Evolutionary conservation across 495 filamentous ascomycete genomes (phyloP), one percentile per base, ranked within the genome.

Genomic region (Penicillium coprophilum): DNA sequence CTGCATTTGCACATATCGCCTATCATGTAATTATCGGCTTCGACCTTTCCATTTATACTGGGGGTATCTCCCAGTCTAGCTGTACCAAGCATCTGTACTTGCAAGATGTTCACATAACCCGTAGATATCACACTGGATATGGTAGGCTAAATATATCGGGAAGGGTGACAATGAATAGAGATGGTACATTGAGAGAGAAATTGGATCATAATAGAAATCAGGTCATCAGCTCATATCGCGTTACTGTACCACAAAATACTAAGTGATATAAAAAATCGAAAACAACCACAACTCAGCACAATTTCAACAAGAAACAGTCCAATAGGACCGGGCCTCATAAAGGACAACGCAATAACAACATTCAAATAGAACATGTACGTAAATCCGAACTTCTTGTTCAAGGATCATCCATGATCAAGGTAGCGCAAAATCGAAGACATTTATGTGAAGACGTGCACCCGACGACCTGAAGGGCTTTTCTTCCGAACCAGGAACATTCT

Each of bases 401-500:
- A 23, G 6, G 41, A 38, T 40, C 36, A 34, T 55, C 36, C 31
- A 30, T 51, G 11, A 15, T 20, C 49, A 48, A 46, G 15, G 12
- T 28, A 54, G 39, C n/a, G 28, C 15, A 24, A 20, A 10, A 15
- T 19, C n/a, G 12, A 21, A 34, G 17, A 41, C 15, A 28, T 44
- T 71, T 57, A 77, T n/a, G 64, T 67, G 23, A 75, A 70, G 40
- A 77, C 61, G 56, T 67, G 71, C 9, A 71, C 50, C 28, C 65
- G 61, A 7, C 65, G 61, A 7, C 65, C 64, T 38, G 57, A 65
- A 21, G 74, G 71, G 60, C 67, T 74, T 78, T 87, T 88, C 71
- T 85, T 86, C 62, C 86, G 82, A 36, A 90, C 85, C 64, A 84
- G 73, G 55, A 77, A 80, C 68, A 84, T 71, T 52, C 77, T 79